A percentile compares a stretch with the other conserved stretches of the same genome.
Evolutionary conservation across 1,284 basidiomycete species (phyloP).

Genomic region (Microbotryum lychnidis-dioicae): DNA sequence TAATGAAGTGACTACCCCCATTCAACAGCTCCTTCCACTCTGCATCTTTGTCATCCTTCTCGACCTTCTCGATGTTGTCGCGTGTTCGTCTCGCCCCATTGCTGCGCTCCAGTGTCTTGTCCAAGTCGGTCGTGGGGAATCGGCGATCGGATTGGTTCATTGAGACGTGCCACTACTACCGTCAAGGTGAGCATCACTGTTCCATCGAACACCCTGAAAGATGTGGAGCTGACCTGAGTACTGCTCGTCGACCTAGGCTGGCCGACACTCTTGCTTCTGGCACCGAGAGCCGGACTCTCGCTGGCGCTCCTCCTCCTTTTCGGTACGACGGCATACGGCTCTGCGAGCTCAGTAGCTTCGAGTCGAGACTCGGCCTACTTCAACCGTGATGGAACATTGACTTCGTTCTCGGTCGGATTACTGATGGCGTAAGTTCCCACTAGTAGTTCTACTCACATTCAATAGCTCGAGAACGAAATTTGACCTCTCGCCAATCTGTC

Average conservation of each 20-base stretch:
- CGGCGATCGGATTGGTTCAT: conserved; percentile 14
- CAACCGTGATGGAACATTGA: conserved; percentile 16
- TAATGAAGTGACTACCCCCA: no score
- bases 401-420: conserved; percentile 17
- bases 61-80: conserved; percentile 27
- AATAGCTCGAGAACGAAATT: not conserved
- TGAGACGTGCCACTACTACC: conserved; percentile 18
- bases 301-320: conserved; percentile 28
- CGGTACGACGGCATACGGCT: conserved; percentile 20
- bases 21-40: conserved; percentile 20
- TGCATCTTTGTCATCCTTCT: conserved; percentile 22
- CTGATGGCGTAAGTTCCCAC: conserved; percentile 16
- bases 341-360: not conserved
- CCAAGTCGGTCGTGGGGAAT: conserved; percentile 7
- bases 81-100: conserved; percentile 13
- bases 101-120: conserved; percentile 2
- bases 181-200: conserved; percentile 19
- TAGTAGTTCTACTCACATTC: not conserved
- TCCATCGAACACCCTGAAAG: not conserved
- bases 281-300: conserved; percentile 25
- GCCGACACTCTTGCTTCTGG: conserved; percentile 27
- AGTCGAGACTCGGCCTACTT: conserved; percentile 27
- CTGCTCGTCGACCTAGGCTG: conserved; percentile 17
- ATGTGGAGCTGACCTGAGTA: not conserved
- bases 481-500: not conserved